phyloP scores from a whole-genome alignment of 495 filamentous ascomycete genomes.

The Neurospora sp. region DNA sequence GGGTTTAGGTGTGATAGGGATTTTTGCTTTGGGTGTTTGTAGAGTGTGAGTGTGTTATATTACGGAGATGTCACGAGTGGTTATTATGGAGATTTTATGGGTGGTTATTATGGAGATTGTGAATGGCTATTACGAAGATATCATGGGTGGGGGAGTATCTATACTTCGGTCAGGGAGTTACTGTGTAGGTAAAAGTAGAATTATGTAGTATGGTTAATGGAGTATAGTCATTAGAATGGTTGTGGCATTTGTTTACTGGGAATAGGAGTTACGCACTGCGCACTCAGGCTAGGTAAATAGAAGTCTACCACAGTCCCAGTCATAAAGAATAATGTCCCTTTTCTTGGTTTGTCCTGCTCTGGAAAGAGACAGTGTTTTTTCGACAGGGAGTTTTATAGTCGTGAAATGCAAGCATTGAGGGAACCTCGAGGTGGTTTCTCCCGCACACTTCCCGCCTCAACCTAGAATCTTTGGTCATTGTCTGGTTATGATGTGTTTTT shows the following conservation, averaged over 20 bases:
- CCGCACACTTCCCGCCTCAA: not conserved
- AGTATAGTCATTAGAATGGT: not conserved
- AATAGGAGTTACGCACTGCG: not conserved
- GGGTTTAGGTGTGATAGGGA: conserved; percentile 29
- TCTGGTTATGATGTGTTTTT: not conserved
- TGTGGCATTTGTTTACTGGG: not conserved
- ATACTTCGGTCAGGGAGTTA: not conserved
- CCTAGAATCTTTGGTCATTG: not conserved
- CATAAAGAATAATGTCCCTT: no score
- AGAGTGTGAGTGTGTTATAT: not conserved
- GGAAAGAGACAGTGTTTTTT: no score
- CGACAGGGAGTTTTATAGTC: no score
- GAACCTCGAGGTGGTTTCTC: not conserved
- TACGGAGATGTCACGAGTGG: not conserved
- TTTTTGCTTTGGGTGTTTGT: conserved; percentile 34
- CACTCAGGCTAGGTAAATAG: not conserved
- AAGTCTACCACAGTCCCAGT: no score
- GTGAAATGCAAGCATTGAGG: not conserved
- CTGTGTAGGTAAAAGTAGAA: not conserved
- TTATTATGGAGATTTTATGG: not conserved
- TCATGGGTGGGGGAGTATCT: not conserved
- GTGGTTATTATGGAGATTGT: not conserved
- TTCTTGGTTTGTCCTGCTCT: no score
- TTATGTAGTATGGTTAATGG: not conserved
- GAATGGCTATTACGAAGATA: not conserved